Evolutionary conservation across 176 grass and related monocot genomes (phyloP).

Genomic region (Ampelocalamus luodianensis): DNA sequence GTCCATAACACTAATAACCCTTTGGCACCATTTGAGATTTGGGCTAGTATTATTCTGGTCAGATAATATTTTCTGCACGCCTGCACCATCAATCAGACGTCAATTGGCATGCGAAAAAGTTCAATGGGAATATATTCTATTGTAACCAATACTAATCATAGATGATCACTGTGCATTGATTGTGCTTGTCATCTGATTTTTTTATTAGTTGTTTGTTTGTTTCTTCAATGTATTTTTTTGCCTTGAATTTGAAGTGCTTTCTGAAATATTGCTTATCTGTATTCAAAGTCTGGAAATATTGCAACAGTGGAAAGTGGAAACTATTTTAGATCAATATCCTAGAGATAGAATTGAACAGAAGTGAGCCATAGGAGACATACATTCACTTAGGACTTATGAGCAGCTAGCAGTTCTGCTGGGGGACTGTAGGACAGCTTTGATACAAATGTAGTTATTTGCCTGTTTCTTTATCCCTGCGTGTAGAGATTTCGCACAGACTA

Average conservation of each 20-base stretch:
- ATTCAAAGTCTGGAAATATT: neutral
- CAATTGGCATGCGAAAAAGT: conserved; percentile 5
- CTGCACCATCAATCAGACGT: neutral
- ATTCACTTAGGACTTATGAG: neutral
- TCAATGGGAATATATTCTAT: conserved; percentile 33
- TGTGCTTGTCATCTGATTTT: conserved; percentile 9
- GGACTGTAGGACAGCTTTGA: neutral
- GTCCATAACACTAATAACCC: neutral
- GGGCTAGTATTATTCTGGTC: conserved; percentile 27
- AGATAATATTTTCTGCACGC: neutral
- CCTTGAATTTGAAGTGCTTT: neutral
- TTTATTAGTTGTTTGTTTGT: conserved; percentile 16
- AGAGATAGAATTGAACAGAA: neutral
- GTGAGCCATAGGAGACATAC: neutral
- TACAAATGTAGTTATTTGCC: neutral
- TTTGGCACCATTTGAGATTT: conserved; percentile 16
- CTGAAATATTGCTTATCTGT: neutral
- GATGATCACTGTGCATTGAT: neutral
- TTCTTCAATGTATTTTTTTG: neutral
- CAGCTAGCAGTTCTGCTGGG: neutral
- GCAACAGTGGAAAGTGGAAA: conserved; percentile 1
- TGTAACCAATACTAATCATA: conserved; percentile 8
- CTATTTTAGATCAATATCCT: neutral
- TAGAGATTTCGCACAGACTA: neutral
- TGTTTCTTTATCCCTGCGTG: neutral